Evolutionary conservation across 1,284 basidiomycete species (phyloP), one percentile per base, ranked within the genome.

Genomic region (Golubevia sp.): DNA sequence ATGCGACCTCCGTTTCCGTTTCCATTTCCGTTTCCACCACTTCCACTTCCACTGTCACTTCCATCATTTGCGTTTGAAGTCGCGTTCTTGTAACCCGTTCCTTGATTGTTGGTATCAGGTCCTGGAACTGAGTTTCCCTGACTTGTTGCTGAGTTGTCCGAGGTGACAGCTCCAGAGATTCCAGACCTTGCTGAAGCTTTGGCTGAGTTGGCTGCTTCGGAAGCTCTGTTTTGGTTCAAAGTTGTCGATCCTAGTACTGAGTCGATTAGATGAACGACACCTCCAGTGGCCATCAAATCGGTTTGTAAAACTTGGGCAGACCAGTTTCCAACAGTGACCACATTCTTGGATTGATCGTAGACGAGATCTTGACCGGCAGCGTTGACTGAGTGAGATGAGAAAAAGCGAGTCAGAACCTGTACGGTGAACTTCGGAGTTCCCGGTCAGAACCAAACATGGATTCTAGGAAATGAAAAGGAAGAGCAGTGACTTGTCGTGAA

Each of bases 181-280:
- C 38, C 38, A 20, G 30, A 34, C 59, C 64, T 64, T 0, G 71
- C 63, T 2, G 59, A 61, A 2, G 23, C 59, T 57, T 66, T 52
- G 0, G 74, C 74, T 5, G 69, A 71, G 24, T 62, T 51, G 24
- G 67, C 67, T 13, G 74, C 74, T 58, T 74, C 65, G 7, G 59
- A 55, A n/a, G 74, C 71, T n/a, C 74, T 65, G 2, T 44, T 58
- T 25, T 56, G 55, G 56, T 76, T 67, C 50, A 68, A 63, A 5
- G 53, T 66, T 23, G 61, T 70, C 5, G 63, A 67, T 4, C 66
- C 67, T 18, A 76, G 66, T 18, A 76, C 74, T 34, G 66, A 61
- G 65, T 76, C 72, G 49, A 76, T 69, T 44, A 48, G 58, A 57
- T 76, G 74, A 27, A 74, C 70, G 6, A 76, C 74, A 54, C 74